Evolutionary conservation across 2,329 filamentous ascomycete species (phyloP).

Genomic region (Colletotrichum limetticola): DNA sequence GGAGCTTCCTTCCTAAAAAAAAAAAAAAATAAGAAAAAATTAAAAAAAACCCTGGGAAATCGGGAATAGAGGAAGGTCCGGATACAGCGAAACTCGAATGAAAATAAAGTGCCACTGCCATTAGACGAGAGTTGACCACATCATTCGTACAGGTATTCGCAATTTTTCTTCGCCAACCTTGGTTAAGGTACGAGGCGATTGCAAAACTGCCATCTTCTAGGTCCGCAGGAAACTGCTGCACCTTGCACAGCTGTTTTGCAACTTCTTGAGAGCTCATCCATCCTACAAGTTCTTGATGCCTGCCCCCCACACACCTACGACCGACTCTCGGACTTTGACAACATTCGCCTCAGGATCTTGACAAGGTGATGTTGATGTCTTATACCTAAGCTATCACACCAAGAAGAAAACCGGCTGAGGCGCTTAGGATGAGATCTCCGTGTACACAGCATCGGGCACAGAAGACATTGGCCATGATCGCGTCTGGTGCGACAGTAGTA

Average conservation of each 20-base stretch:
- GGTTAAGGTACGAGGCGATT: neutral
- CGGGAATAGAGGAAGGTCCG: neutral
- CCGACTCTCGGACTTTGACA: neutral
- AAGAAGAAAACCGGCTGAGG: neutral
- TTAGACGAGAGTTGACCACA: conserved; percentile 5
- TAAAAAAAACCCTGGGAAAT: neutral
- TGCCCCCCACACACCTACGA: no score
- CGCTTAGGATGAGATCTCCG: neutral
- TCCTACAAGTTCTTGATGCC: no score
- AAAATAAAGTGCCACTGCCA: neutral
- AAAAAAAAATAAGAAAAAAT: no score
- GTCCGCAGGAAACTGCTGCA: neutral
- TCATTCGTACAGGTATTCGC: no score
- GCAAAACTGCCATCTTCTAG: neutral
- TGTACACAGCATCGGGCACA: neutral
- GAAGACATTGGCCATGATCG: neutral
- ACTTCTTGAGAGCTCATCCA: neutral
- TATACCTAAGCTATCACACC: neutral
- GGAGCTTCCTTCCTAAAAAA: neutral
- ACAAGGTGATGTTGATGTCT: conserved; percentile 8
- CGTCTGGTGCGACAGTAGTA: neutral
- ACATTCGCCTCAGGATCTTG: neutral
- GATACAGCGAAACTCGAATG: neutral
- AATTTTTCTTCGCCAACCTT: neutral
- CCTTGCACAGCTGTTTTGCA: neutral